phyloP scores from a whole-genome alignment of 768 basidiomycete species.

The Guyanaporus albipodus region DNA sequence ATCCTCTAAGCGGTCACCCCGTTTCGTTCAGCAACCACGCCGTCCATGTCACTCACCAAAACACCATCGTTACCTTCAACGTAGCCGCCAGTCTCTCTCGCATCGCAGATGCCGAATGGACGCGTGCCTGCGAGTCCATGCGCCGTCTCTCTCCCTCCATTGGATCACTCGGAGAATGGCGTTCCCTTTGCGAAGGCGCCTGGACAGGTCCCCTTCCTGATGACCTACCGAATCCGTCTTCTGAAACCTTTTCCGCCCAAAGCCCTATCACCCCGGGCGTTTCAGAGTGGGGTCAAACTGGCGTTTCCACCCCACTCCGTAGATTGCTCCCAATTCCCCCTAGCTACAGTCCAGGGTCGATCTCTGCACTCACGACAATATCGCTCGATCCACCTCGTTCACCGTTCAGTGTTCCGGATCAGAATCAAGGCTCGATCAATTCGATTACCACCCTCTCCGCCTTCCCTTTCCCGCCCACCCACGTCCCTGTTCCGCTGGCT shows the following conservation, averaged over 20 bases:
- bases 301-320: conserved; percentile 13
- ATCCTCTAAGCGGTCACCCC: not conserved
- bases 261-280: conserved; percentile 1
- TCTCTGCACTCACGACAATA: not conserved
- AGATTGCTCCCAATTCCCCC: conserved; percentile 24
- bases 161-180: conserved; percentile 70
- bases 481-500: conserved; percentile 59
- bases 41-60: conserved; percentile 56
- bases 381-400: conserved; percentile 25
- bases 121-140: conserved; percentile 65
- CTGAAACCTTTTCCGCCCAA: conserved; percentile 1
- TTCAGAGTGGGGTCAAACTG: conserved; percentile 32
- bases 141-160: conserved; percentile 63
- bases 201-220: conserved; percentile 50
- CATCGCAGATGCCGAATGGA: conserved; percentile 79
- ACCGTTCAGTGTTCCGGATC: conserved; percentile 14
- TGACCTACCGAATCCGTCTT: conserved; percentile 24
- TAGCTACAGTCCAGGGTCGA: conserved; percentile 10
- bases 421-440: conserved; percentile 30
- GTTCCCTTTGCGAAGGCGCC: conserved; percentile 69
- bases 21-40: conserved; percentile 55
- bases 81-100: conserved; percentile 64
- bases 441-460: conserved; percentile 69
- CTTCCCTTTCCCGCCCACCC: conserved; percentile 70
- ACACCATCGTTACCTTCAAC: conserved; percentile 52